Percentiles rank a stretch among this genome's conserved stretches.
phyloP scores from a whole-genome alignment of 768 basidiomycete genomes.

The Termitomyces sp. region DNA sequence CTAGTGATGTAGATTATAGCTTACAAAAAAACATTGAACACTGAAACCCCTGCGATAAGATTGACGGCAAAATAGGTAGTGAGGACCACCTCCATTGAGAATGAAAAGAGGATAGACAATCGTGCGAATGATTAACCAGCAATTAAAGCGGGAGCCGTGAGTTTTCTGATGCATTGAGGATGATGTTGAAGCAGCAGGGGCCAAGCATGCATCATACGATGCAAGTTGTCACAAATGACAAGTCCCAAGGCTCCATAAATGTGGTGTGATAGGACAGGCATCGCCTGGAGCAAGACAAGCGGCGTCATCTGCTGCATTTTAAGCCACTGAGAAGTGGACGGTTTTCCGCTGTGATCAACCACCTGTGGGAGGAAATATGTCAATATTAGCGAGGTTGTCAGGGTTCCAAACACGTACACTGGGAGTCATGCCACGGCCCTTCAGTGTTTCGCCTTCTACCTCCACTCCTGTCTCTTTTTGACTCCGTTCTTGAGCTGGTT shows the following conservation, averaged over 20 bases:
- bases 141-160: not conserved
- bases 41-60: not conserved
- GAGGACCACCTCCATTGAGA: not conserved
- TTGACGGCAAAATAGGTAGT: not conserved
- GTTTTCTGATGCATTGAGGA: not conserved
- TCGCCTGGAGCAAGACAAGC: not conserved
- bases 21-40: conserved; percentile 1
- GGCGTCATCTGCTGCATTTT: not conserved
- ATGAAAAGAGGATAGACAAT: not conserved
- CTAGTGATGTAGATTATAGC: not conserved
- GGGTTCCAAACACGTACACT: conserved; percentile 2
- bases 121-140: not conserved
- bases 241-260: not conserved
- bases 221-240: not conserved
- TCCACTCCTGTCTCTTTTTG: conserved; percentile 17
- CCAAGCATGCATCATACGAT: not conserved
- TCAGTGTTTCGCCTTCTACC: conserved; percentile 7
- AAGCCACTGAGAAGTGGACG: not conserved
- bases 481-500: conserved; percentile 28
- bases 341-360: not conserved
- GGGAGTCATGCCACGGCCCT: conserved; percentile 1
- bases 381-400: not conserved
- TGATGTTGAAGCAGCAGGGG: not conserved
- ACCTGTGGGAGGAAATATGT: not conserved
- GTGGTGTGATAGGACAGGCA: not conserved